phyloP scores from a whole-genome alignment of 306 rosid genomes.

The Dalbergia cochinchinensis region DNA sequence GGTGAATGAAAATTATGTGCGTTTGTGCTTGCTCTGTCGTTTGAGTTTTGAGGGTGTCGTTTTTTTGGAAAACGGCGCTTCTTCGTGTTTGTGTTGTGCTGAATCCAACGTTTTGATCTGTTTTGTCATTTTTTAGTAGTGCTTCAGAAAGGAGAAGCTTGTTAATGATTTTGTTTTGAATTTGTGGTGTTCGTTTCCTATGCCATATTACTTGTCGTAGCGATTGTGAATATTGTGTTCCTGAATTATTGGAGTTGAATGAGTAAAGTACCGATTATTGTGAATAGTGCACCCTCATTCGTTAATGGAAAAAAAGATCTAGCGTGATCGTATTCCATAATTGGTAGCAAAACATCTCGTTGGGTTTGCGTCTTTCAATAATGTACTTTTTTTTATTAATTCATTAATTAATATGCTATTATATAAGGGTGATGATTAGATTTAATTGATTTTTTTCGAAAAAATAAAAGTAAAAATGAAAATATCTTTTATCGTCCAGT shows the following conservation, averaged over 20 bases:
- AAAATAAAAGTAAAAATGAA: no score
- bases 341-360: background rate
- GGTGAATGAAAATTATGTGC: no score
- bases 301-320: background rate
- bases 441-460: no score
- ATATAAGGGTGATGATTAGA: no score
- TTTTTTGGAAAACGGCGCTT: background rate
- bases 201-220: background rate
- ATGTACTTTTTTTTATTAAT: no score
- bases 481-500: no score
- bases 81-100: background rate
- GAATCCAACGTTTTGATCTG: background rate
- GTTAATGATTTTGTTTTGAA: background rate
- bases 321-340: conserved; percentile 24
- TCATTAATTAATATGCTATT: no score
- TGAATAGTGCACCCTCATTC: background rate
- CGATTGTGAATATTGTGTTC: background rate
- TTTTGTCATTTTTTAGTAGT: background rate
- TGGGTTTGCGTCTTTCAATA: background rate
- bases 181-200: background rate
- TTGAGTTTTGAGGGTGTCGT: background rate
- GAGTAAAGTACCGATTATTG: background rate
- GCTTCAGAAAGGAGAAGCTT: background rate
- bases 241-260: conserved; percentile 2
- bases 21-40: no score